Base-by-base conservation (phyloP, 192 early-diverging fungal genomes). In the Mortierella alpina region DNA sequence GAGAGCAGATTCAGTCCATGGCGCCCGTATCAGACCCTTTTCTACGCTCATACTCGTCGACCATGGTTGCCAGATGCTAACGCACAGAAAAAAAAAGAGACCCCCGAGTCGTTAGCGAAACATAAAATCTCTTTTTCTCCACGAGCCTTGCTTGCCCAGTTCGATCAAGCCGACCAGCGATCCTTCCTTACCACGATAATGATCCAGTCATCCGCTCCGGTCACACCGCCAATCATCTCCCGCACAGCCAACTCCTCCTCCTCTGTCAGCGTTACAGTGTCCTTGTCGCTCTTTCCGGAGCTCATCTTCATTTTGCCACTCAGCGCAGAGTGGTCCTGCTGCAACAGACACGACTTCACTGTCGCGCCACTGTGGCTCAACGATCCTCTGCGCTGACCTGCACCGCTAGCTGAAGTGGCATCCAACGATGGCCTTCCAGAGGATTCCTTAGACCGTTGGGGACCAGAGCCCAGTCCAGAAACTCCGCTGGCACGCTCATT, bases 41-140 rank as follows among this genome's bases (percentile, higher is more conserved):
- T 52, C 70, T 72, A 0, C 77, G 64, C 45, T 80, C 77, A 48
- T 80, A 80, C 17, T 57, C 66, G 22, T 80, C 77, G 47, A 80
- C 70, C 66, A 80, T 68, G 6, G 69, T 80, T 1, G 77, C 77
- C 64, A 80, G 17, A 51, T 80, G 46, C 77, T 80, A 79, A 14
- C 18, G 8, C n/a, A 46, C 22, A 41, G 22, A 5, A 55, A 31
- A 1, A 64, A 53, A 54, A 17, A 6, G n/a, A 7, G 13, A 31
- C 6, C 9, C 40, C 10, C 31, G 12, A 14, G 51, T 3, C 18
- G 13, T 56, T 47, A 39, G 23, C 9, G 23, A 17, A 20, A 15
- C 23, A 14, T 1, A 50, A 6, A 9, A 10, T 20, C 7, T 2
- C 23, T 42, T 31, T 51, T 6, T 41, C 31, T 22, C 10, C 41